These are phyloP conservation scores for Citrus medica DNA, from an alignment of 345 rosid genomes.

Conservation along the genomic window DNA sequence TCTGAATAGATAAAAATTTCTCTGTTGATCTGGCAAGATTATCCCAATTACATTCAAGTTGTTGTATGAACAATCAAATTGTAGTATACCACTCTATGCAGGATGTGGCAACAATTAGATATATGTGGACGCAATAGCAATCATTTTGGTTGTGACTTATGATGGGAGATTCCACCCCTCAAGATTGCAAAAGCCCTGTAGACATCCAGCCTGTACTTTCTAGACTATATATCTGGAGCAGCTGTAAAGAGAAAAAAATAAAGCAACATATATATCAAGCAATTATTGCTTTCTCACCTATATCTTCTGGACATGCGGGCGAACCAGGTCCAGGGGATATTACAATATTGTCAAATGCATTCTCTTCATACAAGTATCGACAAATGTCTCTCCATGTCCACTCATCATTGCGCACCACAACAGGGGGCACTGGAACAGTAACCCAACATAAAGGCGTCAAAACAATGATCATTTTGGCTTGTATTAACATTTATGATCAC, in stretches of 20 bases:
- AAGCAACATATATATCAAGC: neutral
- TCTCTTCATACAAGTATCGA: constrained; percentile 57
- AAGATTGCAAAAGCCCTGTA: neutral
- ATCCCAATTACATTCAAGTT: neutral
- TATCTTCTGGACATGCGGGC: constrained; percentile 72
- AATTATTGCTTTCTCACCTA: constrained; percentile 45
- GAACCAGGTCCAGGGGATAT: constrained; percentile 99
- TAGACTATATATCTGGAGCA: neutral
- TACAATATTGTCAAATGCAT: constrained; percentile 80
- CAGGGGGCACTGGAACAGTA: constrained; percentile 66
- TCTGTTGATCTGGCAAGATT: neutral
- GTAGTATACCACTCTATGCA: neutral
- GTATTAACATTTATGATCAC: neutral
- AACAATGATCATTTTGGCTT: neutral
- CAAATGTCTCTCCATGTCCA: constrained; percentile 75
- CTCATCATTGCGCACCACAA: constrained; percentile 79
- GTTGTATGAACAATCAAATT: neutral
- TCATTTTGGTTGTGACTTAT: neutral
- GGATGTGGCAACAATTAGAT: neutral
- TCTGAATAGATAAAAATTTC: neutral
- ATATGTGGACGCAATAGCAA: neutral
- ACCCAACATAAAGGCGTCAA: constrained; percentile 15
- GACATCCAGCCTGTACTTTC: neutral
- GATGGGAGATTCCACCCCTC: neutral
- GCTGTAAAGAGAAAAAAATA: neutral